Base-by-base conservation (phyloP, 2,329 filamentous ascomycete genomes). In the Beauveria sp. region DNA sequence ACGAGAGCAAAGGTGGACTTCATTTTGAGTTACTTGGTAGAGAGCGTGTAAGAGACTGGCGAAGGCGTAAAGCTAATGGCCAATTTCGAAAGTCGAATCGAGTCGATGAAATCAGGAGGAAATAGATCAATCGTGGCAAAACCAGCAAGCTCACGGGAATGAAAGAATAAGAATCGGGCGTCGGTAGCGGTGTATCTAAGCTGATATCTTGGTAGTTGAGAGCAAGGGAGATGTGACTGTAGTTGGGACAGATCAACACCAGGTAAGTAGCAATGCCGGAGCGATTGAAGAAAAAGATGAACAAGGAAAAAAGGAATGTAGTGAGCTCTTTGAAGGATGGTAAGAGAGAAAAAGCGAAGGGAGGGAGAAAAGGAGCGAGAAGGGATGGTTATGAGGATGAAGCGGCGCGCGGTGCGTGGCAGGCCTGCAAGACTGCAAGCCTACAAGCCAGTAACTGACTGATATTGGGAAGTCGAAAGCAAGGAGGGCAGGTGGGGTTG, bases 1-100 rank as follows among this genome's bases (percentile, higher is more conserved):
- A 80, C 66, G 66, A 71, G 68, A 66, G 79, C 70, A 61, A 75
- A 65, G 64, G 72, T 69, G 65, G 78, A 71, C 76, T 81, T 80
- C 80, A 83, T 83, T 62, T 75, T 80, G 74, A 67, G 58, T 58
- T 66, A 61, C 54, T 66, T 46, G 48, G 46, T 65, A 65, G 63
- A 52, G 62, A 64, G 50, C 65, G 63, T 63, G 51, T 64, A 58
- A 60, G 63, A 65, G 61, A 60, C 49, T 64, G 67, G 67, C 61
- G 66, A 62, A 67, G 63, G 66, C 66, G 57, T 63, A 12, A 16
- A 22, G 49, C 38, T 2, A 46, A 53, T 34, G 34, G n/a, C 42
- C 54, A 22, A 12, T 46, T 22, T 42, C 20, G 18, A 16, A 12
- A 42, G 12, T 20, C 4, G 20, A 54, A 16, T 54, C 20, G n/a